These are phyloP conservation scores for Lithospermum erythrorhizon DNA, from an alignment of 257 asterid genomes.

Conservation along the genomic window DNA sequence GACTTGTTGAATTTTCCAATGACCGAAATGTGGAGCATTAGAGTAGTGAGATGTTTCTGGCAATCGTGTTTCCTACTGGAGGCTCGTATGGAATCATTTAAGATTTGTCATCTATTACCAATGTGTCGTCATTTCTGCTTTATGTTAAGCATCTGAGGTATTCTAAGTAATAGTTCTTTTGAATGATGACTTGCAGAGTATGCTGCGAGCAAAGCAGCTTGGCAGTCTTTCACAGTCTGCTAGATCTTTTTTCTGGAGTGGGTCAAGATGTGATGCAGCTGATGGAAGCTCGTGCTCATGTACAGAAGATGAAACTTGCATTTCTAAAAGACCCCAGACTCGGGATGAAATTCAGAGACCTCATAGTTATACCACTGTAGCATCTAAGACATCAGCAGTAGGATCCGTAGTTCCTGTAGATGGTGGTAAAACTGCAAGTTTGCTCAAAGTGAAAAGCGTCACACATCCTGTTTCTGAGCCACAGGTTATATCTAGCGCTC, in stretches of 20 bases:
- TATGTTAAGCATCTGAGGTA: neutral
- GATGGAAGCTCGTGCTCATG: constrained; percentile 83
- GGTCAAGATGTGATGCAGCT: constrained; percentile 67
- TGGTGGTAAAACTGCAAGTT: constrained; percentile 29
- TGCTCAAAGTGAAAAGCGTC: constrained; percentile 22
- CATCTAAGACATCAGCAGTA: constrained; percentile 30
- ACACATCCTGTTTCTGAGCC: constrained; percentile 20
- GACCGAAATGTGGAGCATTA: neutral
- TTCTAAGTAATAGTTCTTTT: neutral
- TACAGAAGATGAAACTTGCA: constrained; percentile 64
- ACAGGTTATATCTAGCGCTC: constrained; percentile 23
- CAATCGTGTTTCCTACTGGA: neutral
- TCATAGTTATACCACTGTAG: constrained; percentile 28
- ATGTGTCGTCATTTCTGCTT: neutral
- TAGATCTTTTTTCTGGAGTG: constrained; percentile 55
- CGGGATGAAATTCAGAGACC: constrained; percentile 31
- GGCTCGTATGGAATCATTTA: neutral
- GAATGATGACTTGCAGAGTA: constrained; percentile 36
- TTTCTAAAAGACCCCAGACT: constrained; percentile 41
- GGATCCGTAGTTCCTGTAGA: constrained; percentile 26
- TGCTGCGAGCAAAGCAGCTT: constrained; percentile 85
- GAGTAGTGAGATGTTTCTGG: neutral
- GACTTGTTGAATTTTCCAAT: neutral
- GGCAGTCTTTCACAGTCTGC: constrained; percentile 88
- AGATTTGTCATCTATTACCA: neutral